Conservation (phyloP, 495 filamentous ascomycete genomes). For the Peziza echinospora region DNA sequence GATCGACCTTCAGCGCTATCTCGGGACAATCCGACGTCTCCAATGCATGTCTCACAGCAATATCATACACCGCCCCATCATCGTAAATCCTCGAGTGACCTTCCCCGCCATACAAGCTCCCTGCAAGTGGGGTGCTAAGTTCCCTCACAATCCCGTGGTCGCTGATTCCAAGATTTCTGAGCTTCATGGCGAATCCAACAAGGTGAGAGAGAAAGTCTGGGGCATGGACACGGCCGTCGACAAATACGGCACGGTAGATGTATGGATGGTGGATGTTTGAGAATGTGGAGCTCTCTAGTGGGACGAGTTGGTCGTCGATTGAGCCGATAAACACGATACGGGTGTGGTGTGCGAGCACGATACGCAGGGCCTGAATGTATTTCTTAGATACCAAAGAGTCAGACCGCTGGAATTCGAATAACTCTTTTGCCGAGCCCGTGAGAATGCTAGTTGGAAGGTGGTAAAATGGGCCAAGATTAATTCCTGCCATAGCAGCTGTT, state of each 20-base stretch:
- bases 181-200: slow-evolving; percentile 77
- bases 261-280: slow-evolving; percentile 68
- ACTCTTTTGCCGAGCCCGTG: slow-evolving; percentile 68
- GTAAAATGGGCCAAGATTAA: slow-evolving; percentile 71
- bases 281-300: slow-evolving; percentile 76
- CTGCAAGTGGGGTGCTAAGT: slow-evolving; percentile 67
- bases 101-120: slow-evolving; percentile 76
- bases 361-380: slow-evolving; percentile 53
- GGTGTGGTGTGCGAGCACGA: slow-evolving; percentile 51
- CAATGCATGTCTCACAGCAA: slow-evolving; percentile 66
- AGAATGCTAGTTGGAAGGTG: slow-evolving; percentile 47
- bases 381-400: slow-evolving; percentile 61
- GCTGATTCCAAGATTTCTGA: slow-evolving; percentile 75
- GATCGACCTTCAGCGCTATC: slow-evolving; percentile 30
- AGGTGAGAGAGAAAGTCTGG: slow-evolving; percentile 85
- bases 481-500: slow-evolving; percentile 37
- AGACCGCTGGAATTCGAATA: slow-evolving; percentile 74
- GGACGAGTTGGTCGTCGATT: slow-evolving; percentile 92
- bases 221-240: slow-evolving; percentile 79
- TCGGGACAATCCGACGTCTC: slow-evolving; percentile 49
- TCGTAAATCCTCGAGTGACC: slow-evolving; percentile 89
- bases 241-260: slow-evolving; percentile 81
- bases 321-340: slow-evolving; percentile 72
- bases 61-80: slow-evolving; percentile 70
- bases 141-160: slow-evolving; percentile 90